Evolutionary conservation across 768 basidiomycete genomes (phyloP), one percentile per base, ranked within the genome.

Genomic region (Plicaturopsis crispa): DNA sequence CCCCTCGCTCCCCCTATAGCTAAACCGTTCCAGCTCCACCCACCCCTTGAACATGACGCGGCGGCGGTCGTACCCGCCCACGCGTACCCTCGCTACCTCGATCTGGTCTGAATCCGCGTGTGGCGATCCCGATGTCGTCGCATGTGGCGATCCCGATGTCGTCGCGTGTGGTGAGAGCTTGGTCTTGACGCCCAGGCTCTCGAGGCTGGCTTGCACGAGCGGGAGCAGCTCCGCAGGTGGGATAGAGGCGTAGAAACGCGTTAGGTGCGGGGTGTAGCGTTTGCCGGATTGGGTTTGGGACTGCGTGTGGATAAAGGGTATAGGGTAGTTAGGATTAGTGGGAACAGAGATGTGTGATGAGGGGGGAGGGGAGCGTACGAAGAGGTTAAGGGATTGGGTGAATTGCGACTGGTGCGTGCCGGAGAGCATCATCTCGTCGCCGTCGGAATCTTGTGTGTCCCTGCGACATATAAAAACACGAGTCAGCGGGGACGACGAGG

Each of bases 271-370:
- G 2, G 67, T 79, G 49, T 89, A 88, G 8, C 78, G 73, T 19
- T 63, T 67, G 3, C 88, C 88, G 1, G 63, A 60, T 62, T 87
- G 84, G 0, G 87, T 89, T 70, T 92, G 84, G 0, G 87, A 85
- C 89, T 92, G 48, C 0, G 20, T 0, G n/a, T 42, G 24, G 23
- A 3, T 16, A 32, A 35, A 34, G 3, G n/a, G n/a, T n/a, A n/a
- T n/a, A n/a, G n/a, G n/a, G n/a, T n/a, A n/a, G n/a, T n/a, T n/a
- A n/a, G n/a, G n/a, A n/a, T n/a, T n/a, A n/a, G n/a, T n/a, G n/a
- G n/a, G n/a, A n/a, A 35, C 17, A 20, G 31, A 26, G 5, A 36
- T 6, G 42, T 14, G 32, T 20, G 22, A 6, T 34, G 16, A 31
- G 24, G 20, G 21, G 40, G 41, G 24, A 19, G 21, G 40, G 41